phyloP scores from a whole-genome alignment of 2,329 filamentous ascomycete genomes.

The Eutypella sp. region DNA sequence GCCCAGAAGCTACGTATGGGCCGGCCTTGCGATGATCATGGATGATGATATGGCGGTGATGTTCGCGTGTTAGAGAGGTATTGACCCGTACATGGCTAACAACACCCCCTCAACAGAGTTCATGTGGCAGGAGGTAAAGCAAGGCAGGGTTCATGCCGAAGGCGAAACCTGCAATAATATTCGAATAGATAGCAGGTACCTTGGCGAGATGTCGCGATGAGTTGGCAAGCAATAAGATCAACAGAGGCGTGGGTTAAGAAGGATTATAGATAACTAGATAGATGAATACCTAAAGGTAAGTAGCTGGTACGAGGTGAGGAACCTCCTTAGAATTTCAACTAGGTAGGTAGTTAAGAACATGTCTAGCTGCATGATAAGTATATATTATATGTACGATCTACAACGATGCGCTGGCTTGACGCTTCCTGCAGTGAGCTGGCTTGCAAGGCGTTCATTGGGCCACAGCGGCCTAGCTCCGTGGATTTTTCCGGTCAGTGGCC shows the following conservation, averaged over 20 bases:
- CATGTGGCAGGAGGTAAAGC: too few species aligned
- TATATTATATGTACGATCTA: slow-evolving; percentile 17
- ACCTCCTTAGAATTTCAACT: not conserved
- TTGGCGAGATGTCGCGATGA: not conserved
- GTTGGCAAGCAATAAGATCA: not conserved
- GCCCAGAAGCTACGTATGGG: too few species aligned
- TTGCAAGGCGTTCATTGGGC: slow-evolving; percentile 9
- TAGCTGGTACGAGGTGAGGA: not conserved
- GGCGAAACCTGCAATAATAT: not conserved
- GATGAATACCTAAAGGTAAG: not conserved
- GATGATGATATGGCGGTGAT: too few species aligned
- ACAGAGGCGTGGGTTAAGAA: not conserved
- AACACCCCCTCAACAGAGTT: too few species aligned
- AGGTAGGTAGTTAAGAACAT: slow-evolving; percentile 11
- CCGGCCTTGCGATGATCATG: too few species aligned
- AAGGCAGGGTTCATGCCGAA: too few species aligned
- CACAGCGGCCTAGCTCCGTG: not conserved
- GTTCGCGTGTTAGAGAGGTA: too few species aligned
- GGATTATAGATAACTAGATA: not conserved
- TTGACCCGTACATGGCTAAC: too few species aligned
- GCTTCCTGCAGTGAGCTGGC: not conserved
- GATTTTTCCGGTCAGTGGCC: not conserved
- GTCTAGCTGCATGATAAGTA: slow-evolving; percentile 14
- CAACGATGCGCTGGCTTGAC: slow-evolving; percentile 16
- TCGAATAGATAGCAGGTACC: not conserved